phyloP scores from a whole-genome alignment of 805 yeast species.

The Kuraishia floccosa region DNA sequence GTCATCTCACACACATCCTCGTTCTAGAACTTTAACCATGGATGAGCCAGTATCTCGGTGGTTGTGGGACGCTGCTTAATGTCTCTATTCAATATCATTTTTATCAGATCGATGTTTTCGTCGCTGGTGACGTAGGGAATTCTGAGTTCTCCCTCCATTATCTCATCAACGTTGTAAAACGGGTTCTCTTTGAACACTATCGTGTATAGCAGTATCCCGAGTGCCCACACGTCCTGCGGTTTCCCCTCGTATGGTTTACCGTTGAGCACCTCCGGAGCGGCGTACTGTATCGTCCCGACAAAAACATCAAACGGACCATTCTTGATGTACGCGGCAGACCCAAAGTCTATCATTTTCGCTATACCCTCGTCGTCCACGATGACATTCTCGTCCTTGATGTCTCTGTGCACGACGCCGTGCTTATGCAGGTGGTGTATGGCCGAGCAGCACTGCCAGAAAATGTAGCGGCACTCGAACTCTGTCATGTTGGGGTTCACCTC shows the following conservation, averaged over 20 bases:
- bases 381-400: constrained; percentile 89
- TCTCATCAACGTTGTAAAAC: constrained; percentile 90
- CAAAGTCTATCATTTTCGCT: constrained; percentile 86
- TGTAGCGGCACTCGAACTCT: constrained; percentile 66
- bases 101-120: constrained; percentile 49
- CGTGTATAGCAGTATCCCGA: constrained; percentile 85
- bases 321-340: constrained; percentile 82
- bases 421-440: constrained; percentile 76
- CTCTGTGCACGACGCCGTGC: constrained; percentile 86
- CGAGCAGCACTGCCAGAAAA: constrained; percentile 68
- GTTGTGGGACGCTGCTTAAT: constrained; percentile 61
- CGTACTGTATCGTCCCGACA: constrained; percentile 95
- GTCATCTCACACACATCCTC: too few relatives aligned
- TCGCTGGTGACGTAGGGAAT: constrained; percentile 48
- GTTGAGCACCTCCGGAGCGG: constrained; percentile 90
- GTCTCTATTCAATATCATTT: constrained; percentile 57
- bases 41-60: constrained; percentile 54
- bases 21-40: constrained; percentile 38
- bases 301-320: constrained; percentile 96
- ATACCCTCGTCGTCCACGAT: constrained; percentile 76
- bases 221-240: constrained; percentile 96
- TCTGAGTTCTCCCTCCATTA: constrained; percentile 78
- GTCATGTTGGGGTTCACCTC: constrained; percentile 77
- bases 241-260: constrained; percentile 87
- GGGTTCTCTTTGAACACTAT: constrained; percentile 91